Evolutionary conservation across 495 filamentous ascomycete genomes (phyloP), one percentile per base, ranked within the genome.

Genomic region (Penicillium ucsense): DNA sequence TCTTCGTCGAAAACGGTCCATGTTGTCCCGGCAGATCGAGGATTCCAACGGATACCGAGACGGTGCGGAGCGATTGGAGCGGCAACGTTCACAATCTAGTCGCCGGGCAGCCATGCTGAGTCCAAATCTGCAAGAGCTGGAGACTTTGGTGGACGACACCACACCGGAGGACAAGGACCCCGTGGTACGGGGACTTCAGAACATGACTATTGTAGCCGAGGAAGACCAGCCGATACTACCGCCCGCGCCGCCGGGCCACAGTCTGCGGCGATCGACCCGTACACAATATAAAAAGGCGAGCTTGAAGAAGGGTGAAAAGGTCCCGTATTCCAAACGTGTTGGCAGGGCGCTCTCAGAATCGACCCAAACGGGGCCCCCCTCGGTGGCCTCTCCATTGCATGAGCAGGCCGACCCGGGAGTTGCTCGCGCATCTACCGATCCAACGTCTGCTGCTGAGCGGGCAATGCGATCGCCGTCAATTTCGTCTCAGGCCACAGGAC

Each of bases 251-350:
- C 85, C 81, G 6, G 85, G 87, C 4, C 81, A 82, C 58, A 85
- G 88, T 11, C 75, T 99, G 43, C 79, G 89, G 51, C 78, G 92
- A 46, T 94, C 94, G 35, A 99, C 89, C 10, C 79, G 88, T 35
- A 99, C 92, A 10, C 89, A 88, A 31, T 98, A 98, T 58, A 75
- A 88, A 57, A 85, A 86, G 45, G 92, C 90, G 8, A 95, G 89
- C 69, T 63, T 89, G 43, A 81, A 81, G 49, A 89, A 85, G 59
- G 85, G 85, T 38, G 86, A 91, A 55, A 75, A 83, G 43, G 75
- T 79, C 4, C 82, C 85, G 29, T 86, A 88, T 52, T 84, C 88
- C 0, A 92, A 86, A 63, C 75, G 92, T 46, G 71, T 80, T 36
- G 80, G 75, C 3, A 76, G 78, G 45, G 56, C 56, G 11, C 46